Evolutionary conservation across 305 asterid species (phyloP).

Genomic region (Caryopteris hybrid): DNA sequence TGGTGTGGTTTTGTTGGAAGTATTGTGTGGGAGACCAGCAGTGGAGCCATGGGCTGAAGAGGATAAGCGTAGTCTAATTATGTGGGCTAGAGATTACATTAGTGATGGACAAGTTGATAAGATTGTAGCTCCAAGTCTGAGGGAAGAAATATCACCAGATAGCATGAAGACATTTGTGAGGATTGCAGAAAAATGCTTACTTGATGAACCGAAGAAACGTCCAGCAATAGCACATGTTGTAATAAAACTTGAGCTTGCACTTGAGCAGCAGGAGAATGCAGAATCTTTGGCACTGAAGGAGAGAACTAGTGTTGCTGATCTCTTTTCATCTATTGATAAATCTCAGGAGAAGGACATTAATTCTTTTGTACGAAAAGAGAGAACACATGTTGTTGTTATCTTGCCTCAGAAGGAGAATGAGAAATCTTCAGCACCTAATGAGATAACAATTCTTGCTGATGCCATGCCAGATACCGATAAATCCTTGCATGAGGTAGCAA

Average conservation of each 20-base stretch:
- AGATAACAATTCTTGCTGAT: neutral
- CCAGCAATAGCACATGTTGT: constrained; percentile 32
- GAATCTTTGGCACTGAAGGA: constrained; percentile 20
- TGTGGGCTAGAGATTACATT: constrained; percentile 3
- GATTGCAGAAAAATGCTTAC: constrained; percentile 34
- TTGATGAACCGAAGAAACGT: constrained; percentile 37
- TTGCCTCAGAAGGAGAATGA: constrained; percentile 7
- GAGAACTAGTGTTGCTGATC: constrained; percentile 17
- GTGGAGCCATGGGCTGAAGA: neutral
- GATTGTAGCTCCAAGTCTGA: constrained; percentile 17
- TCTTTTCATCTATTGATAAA: constrained; percentile 8
- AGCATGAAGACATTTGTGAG: constrained; percentile 40
- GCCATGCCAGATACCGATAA: neutral
- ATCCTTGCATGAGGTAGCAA: neutral
- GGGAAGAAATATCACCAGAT: constrained; percentile 21
- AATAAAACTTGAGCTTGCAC: constrained; percentile 37
- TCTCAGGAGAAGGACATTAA: constrained; percentile 6
- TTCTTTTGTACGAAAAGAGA: constrained; percentile 4
- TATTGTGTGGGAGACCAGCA: constrained; percentile 7
- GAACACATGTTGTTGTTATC: neutral
- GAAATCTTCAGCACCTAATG: neutral
- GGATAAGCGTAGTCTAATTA: neutral
- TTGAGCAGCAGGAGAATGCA: constrained; percentile 30
- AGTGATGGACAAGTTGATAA: neutral
- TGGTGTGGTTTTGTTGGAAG: constrained; percentile 36